A percentile compares a stretch with the other conserved stretches of the same genome.
phyloP scores from a whole-genome alignment of 768 basidiomycete species.

The Omphalotus guepiniiformis region DNA sequence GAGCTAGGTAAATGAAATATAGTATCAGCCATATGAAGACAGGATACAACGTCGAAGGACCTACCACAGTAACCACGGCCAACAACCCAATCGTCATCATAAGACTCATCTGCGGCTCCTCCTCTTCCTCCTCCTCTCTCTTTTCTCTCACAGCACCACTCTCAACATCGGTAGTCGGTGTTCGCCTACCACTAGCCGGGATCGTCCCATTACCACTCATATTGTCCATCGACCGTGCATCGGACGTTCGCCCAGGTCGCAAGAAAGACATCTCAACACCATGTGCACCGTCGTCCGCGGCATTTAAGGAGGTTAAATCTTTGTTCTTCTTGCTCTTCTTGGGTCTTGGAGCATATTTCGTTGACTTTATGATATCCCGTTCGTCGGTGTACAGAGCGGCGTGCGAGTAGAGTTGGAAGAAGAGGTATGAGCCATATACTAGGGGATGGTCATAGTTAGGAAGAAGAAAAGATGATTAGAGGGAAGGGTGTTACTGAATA shows the following conservation, averaged over 20 bases:
- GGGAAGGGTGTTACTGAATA: constrained; percentile 63
- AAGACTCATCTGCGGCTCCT: constrained; percentile 36
- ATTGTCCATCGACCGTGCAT: not conserved
- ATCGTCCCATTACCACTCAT: not conserved
- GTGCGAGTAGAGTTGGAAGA: constrained; percentile 56
- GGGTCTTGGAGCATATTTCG: constrained; percentile 25
- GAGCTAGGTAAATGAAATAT: constrained; percentile 20
- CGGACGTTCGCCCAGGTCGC: not conserved
- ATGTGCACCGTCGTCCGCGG: not conserved
- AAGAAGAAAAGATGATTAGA: not conserved
- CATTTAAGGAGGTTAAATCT: not conserved
- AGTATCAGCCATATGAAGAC: not conserved
- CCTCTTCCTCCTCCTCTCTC: constrained; percentile 27
- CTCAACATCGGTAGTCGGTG: constrained; percentile 1
- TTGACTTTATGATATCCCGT: constrained; percentile 33
- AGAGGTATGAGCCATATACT: constrained; percentile 54
- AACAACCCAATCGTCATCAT: constrained; percentile 29
- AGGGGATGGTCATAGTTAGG: constrained; percentile 25
- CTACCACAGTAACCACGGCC: constrained; percentile 36
- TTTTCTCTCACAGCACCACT: constrained; percentile 16
- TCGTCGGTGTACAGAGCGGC: constrained; percentile 41
- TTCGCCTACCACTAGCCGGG: constrained; percentile 18
- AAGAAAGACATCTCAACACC: not conserved
- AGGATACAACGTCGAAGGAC: constrained; percentile 27
- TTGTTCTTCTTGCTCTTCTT: constrained; percentile 12